Evolutionary conservation across 2,329 filamentous ascomycete genomes (phyloP), one percentile per base, ranked within the genome.

Genomic region (Blumeriella jaapii): DNA sequence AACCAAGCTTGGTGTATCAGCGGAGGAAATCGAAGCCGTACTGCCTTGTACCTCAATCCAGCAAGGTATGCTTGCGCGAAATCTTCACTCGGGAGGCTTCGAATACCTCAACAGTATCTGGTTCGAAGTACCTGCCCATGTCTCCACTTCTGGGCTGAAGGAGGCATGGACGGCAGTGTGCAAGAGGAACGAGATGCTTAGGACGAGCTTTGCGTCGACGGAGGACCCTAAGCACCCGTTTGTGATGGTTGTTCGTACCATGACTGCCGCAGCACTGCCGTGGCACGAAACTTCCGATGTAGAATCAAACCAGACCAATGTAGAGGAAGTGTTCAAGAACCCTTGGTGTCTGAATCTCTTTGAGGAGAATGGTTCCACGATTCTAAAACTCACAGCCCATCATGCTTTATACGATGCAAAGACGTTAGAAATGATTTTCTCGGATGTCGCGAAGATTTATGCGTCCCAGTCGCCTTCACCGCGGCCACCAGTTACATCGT

Each of bases 361-460:
- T 1, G 9, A 39, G 11, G 14, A 46, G 1, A 26, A 38, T 5
- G 34, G 36, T 2, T 38, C 26, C 12, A 34, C 14, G 2, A n/a
- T 45, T 4, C 34, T 57, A 2, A 43, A 31, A 27, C 49, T 56
- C 14, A 51, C 38, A 13, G 52, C 46, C 2, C 80, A 93, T 44
- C 87, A 95, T 59, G 82, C 82, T 0, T 62, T 95, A 0, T 95
- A 93, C 46, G 87, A 95, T 60, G 87, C 85, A 0, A 67, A 74
- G 25, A 86, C 84, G 6, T 60, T 95, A 8, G 63, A 71, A 3
- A 51, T 64, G 1, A 66, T 95, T 1, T 58, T 94, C 2, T 51
- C 62, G 0, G 71, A 80, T 46, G 61, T 93, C 9, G 49, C 58
- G 2, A 49, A 47, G 22, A 49, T 56, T 8, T 63, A 70, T 20